Base-by-base conservation (phyloP, 345 rosid genomes). In the Citrus australasica region DNA sequence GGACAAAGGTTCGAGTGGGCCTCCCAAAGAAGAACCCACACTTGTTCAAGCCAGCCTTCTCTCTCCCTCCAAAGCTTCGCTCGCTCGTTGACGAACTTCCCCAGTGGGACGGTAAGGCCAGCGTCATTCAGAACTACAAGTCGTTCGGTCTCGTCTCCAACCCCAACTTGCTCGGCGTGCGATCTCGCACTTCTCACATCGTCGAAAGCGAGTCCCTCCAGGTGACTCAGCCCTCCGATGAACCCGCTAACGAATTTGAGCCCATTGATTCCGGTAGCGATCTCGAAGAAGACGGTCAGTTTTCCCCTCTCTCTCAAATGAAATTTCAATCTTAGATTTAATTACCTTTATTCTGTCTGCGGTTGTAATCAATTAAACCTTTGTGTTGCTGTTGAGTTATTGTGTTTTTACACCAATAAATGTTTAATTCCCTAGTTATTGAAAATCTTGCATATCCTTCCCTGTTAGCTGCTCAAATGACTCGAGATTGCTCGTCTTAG, bases 41-140 rank as follows among this genome's bases (percentile, higher is more conserved):
- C 74, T 72, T 88, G 78, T 90, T 96, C 76, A 96, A 94, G 69
- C 94, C 97, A 33, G 89, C 93, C 33, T 96, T 96, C 88, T 84
- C 82, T 79, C 78, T 96, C 77, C 98, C 97, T 48, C 95, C 97
- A 0, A 96, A 96, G 92, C 92, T 95, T 16, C 97, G 98, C 0
- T 71, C 92, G 69, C 82, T 96, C 24, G 79, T 85, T 82, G 87
- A 75, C 1, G 91, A 88, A 70, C 85, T 82, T 78, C 82, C 91
- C 67, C 74, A 84, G 33, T 96, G 99, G 99, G 94, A 96, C 90
- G 91, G 88, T 63, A 79, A 88, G 75, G 98, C 87, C 82, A 92
- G 89, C 75, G 97, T 96, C 77, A 89, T 92, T 79, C 72, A 85
- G 9, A 96, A 94, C 87, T 96, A 96, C 91, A 91, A 89, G 85